Evolutionary conservation across 805 yeast genomes (phyloP).

Genomic region (Lachancea quebecensis): DNA sequence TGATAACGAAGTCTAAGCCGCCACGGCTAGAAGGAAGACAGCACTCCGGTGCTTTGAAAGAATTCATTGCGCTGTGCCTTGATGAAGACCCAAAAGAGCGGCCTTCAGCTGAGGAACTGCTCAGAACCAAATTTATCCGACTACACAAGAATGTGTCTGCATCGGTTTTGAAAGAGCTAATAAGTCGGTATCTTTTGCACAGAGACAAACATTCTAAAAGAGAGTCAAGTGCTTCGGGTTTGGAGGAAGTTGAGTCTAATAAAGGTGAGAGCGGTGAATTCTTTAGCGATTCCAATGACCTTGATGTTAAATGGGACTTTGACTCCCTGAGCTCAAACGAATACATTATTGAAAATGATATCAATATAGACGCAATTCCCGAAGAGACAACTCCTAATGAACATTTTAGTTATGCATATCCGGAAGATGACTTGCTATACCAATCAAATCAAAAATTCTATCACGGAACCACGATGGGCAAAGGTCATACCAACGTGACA

Average conservation of each 20-base stretch:
- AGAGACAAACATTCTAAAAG: constrained; percentile 57
- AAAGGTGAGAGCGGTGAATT: constrained; percentile 13
- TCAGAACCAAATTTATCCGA: constrained; percentile 66
- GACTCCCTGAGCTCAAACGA: constrained; percentile 72
- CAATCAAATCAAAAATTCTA: constrained; percentile 21
- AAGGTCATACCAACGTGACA: constrained; percentile 10
- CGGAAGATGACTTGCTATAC: constrained; percentile 28
- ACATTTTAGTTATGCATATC: constrained; percentile 27
- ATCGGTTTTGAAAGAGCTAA: constrained; percentile 58
- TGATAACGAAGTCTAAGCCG: constrained; percentile 88
- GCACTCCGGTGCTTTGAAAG: constrained; percentile 70
- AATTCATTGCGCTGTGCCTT: constrained; percentile 81
- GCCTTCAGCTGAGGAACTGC: constrained; percentile 76
- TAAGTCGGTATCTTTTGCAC: constrained; percentile 66
- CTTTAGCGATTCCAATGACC: constrained; percentile 22
- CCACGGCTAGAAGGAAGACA: constrained; percentile 90
- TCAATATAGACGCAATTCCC: constrained; percentile 36
- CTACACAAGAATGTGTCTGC: constrained; percentile 56
- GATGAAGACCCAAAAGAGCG: constrained; percentile 92
- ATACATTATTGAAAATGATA: constrained; percentile 65
- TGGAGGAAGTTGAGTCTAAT: constrained; percentile 39
- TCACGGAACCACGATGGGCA: constrained; percentile 30
- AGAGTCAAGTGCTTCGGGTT: constrained; percentile 39
- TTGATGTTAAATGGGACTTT: constrained; percentile 78
- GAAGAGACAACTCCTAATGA: constrained; percentile 25